Base-by-base conservation (phyloP, 257 asterid genomes). In the Leptodermis oblonga region DNA sequence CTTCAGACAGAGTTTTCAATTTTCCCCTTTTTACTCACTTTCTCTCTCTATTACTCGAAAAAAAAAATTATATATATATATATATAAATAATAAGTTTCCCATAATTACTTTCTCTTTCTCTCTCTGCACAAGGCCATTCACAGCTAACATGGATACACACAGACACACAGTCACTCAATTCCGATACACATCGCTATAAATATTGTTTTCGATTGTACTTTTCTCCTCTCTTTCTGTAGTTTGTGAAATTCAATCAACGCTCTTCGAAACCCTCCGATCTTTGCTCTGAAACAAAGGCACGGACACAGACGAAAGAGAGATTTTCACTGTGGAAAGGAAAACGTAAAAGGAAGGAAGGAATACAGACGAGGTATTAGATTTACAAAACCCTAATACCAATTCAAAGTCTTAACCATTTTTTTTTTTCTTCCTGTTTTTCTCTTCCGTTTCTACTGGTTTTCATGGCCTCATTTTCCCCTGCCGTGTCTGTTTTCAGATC, bases 181-280 rank as follows among this genome's bases (percentile, higher is more conserved):
- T 42, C 52, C 68, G 31, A 22, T 60, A 58, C 53, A 31, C 43
- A 49, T 28, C 55, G 26, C n/a, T 12, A 37, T 60, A 36, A 3
- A n/a, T 53, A 18, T 28, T 4, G 13, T 14, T 22, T 2, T 39
- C 30, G 31, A 9, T 10, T n/a, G 51, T 52, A n/a, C 59, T 52
- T 30, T n/a, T 62, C 54, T 25, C 56, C 55, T 28, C 26, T 20
- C 11, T 33, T 46, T 34, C 71, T 64, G 67, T 51, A 52, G 59
- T 62, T n/a, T 37, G 46, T 64, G 66, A 61, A 34, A 37, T 13
- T 65, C 73, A 72, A 66, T 56, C 51, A 80, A 69, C 77, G 79
- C 80, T 59, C 68, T 75, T 59, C 71, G 56, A 10, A 69, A 58
- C 72, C 76, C 66, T 83, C 82, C 79, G 93, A 86, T 86, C 91